Percentiles rank a stretch among this genome's conserved stretches.
Evolutionary conservation across 495 filamentous ascomycete genomes (phyloP).

Genomic region (Aspergillus heteromorphus): DNA sequence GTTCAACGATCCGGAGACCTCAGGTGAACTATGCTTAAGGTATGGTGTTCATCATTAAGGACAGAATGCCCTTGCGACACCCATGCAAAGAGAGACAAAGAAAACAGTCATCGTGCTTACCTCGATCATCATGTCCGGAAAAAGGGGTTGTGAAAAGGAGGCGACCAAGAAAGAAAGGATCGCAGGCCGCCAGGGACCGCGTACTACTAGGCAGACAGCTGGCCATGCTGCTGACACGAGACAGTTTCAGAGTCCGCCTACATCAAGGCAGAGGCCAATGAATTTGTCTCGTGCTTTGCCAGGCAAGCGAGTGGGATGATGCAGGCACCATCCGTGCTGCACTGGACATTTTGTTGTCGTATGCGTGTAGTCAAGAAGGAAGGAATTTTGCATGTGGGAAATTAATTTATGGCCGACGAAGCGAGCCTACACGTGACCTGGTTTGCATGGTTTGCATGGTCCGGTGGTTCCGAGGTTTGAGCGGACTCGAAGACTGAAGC

Average conservation of each 20-base stretch:
- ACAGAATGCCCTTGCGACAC: neutral
- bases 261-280: neutral
- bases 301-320: neutral
- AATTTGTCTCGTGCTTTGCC: neutral
- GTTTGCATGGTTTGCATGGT: neutral
- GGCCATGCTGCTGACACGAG: neutral
- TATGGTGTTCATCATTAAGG: conserved; percentile 42
- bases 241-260: neutral
- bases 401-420: neutral
- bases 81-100: neutral
- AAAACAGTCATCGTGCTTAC: conserved; percentile 7
- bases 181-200: neutral
- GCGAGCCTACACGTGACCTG: neutral
- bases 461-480: neutral
- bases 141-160: neutral
- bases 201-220: neutral
- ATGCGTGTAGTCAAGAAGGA: neutral
- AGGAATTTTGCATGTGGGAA: neutral
- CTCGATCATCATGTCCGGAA: neutral
- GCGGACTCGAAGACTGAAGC: neutral
- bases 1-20: conserved; percentile 45
- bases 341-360: neutral
- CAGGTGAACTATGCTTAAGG: conserved; percentile 50
- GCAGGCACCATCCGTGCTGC: neutral
- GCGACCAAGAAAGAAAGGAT: neutral